Percentiles rank a stretch among this genome's conserved stretches.
Conservation (phyloP, 805 yeast species). For the Wickerhamiella cacticola region DNA sequence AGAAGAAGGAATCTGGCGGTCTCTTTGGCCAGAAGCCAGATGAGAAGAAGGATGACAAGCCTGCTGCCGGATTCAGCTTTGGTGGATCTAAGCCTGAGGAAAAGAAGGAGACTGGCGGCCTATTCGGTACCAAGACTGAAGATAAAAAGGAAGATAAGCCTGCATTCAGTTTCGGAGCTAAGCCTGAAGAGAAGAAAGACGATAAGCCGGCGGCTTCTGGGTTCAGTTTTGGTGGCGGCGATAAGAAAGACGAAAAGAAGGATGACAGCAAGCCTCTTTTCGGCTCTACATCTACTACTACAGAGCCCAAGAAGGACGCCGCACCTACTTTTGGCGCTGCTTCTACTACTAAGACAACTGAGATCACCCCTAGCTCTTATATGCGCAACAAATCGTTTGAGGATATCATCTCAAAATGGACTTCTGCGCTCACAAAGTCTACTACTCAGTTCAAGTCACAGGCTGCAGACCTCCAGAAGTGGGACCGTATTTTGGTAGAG, state of each 20-base stretch:
- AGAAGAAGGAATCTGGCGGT: slow-evolving; percentile 15
- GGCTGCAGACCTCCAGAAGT: slow-evolving; percentile 59
- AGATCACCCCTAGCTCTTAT: slow-evolving; percentile 41
- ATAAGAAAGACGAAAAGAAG: slow-evolving; percentile 11
- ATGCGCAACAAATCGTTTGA: slow-evolving; percentile 86
- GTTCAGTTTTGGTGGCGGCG: slow-evolving; percentile 16
- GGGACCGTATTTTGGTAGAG: slow-evolving; percentile 76
- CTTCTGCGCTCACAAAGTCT: slow-evolving; percentile 64
- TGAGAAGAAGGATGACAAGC: slow-evolving; percentile 15
- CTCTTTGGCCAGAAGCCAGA: slow-evolving; percentile 15
- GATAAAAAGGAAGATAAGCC: slow-evolving; percentile 16
- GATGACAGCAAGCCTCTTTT: slow-evolving; percentile 13
- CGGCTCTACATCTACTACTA: slow-evolving; percentile 17
- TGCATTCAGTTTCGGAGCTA: slow-evolving; percentile 7
- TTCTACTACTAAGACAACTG: slow-evolving; percentile 28
- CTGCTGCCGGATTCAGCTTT: slow-evolving; percentile 10
- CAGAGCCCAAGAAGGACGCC: slow-evolving; percentile 8
- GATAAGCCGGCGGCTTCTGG: slow-evolving; percentile 16
- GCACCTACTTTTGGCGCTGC: slow-evolving; percentile 12
- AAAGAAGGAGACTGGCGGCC: slow-evolving; percentile 12
- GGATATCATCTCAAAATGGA: slow-evolving; percentile 88
- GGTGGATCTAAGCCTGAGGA: neutral
- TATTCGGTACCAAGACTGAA: slow-evolving; percentile 15
- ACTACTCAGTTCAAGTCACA: slow-evolving; percentile 64
- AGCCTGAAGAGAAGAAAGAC: slow-evolving; percentile 11